Percentiles rank a stretch among this genome's conserved stretches.
phyloP scores from a whole-genome alignment of 169 alveolate genomes.

The Plasmodium chabaudi region DNA sequence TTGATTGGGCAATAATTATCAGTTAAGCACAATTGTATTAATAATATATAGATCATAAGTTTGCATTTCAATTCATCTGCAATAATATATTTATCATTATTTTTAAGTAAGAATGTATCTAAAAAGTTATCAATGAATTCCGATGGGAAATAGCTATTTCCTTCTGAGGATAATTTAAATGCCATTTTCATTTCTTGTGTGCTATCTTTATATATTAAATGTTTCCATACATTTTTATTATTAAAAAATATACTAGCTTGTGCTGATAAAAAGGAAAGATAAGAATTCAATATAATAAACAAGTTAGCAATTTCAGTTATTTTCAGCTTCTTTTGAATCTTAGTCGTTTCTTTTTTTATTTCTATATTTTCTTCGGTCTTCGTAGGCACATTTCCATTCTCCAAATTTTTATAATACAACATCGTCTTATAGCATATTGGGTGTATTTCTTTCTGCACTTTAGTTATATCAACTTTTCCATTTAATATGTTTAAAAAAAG shows the following conservation, averaged over 20 bases:
- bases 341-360: background rate
- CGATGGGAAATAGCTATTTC: constrained; percentile 34
- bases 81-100: constrained; percentile 16
- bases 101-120: constrained; percentile 51
- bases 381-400: no score
- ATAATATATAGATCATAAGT: constrained; percentile 36
- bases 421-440: constrained; percentile 62
- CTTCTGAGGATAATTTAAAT: background rate
- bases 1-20: constrained; percentile 45
- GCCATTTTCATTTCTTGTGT: constrained; percentile 11
- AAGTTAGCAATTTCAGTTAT: constrained; percentile 20
- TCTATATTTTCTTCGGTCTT: no score
- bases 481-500: constrained; percentile 31
- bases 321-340: constrained; percentile 35
- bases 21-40: constrained; percentile 53
- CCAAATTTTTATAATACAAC: constrained; percentile 1
- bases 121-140: constrained; percentile 17
- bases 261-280: constrained; percentile 46
- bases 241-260: constrained; percentile 8
- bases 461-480: constrained; percentile 7
- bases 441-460: constrained; percentile 48
- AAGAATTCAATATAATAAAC: constrained; percentile 48
- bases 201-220: constrained; percentile 29
- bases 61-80: constrained; percentile 33
- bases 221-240: constrained; percentile 18